These are phyloP conservation scores for Helotiales sp. DNA, from an alignment of 2,329 filamentous ascomycete genomes.

Conservation along the genomic window DNA sequence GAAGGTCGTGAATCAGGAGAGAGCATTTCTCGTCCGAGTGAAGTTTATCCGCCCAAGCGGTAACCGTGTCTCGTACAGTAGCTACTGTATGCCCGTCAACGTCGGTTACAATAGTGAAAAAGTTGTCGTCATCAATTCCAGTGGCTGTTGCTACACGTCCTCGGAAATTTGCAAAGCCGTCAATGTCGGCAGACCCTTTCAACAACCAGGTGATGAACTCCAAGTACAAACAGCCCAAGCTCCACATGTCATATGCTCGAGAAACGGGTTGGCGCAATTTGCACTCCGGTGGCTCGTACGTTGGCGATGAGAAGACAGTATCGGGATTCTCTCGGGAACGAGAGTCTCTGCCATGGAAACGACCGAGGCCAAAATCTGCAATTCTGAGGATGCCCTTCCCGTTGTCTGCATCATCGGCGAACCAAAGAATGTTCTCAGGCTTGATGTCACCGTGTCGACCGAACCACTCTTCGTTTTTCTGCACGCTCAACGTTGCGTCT, in stretches of 20 bases:
- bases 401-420: constrained; percentile 24
- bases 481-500: constrained; percentile 6
- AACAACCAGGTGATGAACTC: constrained; percentile 41
- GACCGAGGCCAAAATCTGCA: constrained; percentile 26
- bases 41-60: constrained; percentile 11
- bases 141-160: constrained; percentile 1
- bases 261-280: constrained; percentile 33
- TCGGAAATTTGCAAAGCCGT: constrained; percentile 15
- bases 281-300: constrained; percentile 43
- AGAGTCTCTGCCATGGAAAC: constrained; percentile 37
- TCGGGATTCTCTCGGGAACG: constrained; percentile 29
- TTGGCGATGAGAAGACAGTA: constrained; percentile 25
- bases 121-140: constrained; percentile 23
- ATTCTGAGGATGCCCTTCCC: constrained; percentile 19
- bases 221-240: constrained; percentile 38
- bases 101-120: constrained; percentile 19
- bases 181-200: constrained; percentile 22
- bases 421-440: constrained; percentile 27
- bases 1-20: constrained; percentile 17
- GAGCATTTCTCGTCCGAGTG: constrained; percentile 20
- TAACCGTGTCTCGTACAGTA: constrained; percentile 9
- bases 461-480: constrained; percentile 24
- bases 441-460: constrained; percentile 32
- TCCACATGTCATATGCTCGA: constrained; percentile 40
- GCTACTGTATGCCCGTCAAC: background rate